A percentile compares a stretch with the other conserved stretches of the same genome.
Conservation (phyloP, 176 grass and related monocot genomes). For the Avena sativa region DNA sequence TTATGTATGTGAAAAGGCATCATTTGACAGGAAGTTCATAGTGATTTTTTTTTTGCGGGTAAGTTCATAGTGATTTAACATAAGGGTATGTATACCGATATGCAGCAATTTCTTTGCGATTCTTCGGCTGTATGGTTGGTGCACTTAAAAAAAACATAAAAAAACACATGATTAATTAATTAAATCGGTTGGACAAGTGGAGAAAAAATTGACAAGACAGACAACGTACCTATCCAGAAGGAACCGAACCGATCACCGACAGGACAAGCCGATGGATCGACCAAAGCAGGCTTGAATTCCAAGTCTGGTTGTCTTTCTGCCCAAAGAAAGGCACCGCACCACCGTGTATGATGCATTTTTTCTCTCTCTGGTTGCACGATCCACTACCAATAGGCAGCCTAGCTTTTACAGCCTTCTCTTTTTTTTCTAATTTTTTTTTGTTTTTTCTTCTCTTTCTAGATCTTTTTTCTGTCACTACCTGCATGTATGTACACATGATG, state of each 20-base stretch:
- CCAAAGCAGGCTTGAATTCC: conserved; percentile 36
- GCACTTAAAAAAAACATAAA: too few relatives aligned
- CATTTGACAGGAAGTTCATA: too few relatives aligned
- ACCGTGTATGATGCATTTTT: neutral
- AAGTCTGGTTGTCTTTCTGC: conserved; percentile 32
- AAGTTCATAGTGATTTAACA: too few relatives aligned
- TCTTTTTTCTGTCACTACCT: neutral
- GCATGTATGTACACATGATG: neutral
- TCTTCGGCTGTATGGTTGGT: neutral
- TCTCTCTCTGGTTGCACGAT: neutral
- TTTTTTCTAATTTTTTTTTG: neutral
- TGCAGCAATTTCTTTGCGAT: too few relatives aligned
- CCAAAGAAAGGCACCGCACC: conserved; percentile 4
- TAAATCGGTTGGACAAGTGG: neutral
- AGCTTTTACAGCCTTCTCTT: neutral
- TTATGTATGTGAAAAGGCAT: too few relatives aligned
- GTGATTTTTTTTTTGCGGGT: too few relatives aligned
- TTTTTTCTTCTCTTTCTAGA: neutral
- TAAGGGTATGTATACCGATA: too few relatives aligned
- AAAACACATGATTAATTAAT: neutral
- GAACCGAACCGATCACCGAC: conserved; percentile 46
- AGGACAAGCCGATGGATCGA: neutral
- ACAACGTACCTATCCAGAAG: neutral
- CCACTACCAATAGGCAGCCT: neutral
- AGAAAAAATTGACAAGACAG: conserved; percentile 3